Base-by-base conservation (phyloP, 805 yeast species). In the Komagataella mondaviorum region DNA sequence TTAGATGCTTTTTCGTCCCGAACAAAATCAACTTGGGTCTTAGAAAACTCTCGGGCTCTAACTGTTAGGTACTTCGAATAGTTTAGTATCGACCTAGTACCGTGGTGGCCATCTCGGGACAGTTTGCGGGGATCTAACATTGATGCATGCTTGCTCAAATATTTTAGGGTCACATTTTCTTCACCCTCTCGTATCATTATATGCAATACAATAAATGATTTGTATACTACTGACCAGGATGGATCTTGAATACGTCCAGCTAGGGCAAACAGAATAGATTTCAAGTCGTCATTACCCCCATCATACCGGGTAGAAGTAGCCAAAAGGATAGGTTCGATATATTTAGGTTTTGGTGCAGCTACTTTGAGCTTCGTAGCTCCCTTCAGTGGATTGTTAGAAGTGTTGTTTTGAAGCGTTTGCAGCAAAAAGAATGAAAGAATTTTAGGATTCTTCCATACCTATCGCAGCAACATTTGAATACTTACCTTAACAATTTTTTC, bases 301-400 rank as follows among this genome's bases (percentile, higher is more conserved):
- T 59, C 57, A 54, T 70, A 74, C 36, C 76, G 76, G 49, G 73
- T 71, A 49, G 76, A 73, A 1, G 89, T 84, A 24, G 85, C 73
- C 73, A 81, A 75, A 36, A 93, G 72, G 50, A 93, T 88, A 1
- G 98, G 98, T 69, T 91, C 98, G 51, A 93, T 81, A 63, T 93
- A 93, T 65, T 93, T 93, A 44, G 95, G 85, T 68, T 93, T 93
- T 6, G 99, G 99, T n/a, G 98, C 96, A 8, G 98, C 98, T 69
- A 88, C 67, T 58, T 82, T 82, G 39, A 81, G 73, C 64, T 82
- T 82, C 14, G 88, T 82, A 50, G 88, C 88, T 48, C 88, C 83
- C 74, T 74, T 30, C 39, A 8, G 39, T 30, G n/a, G 46, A 16
- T 18, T 23, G 49, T 46, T 51, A 48, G 51, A 14, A 18, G n/a